These are phyloP conservation scores for Bruguiera sexangula DNA, from an alignment of 345 rosid genomes.

Conservation along the genomic window DNA sequence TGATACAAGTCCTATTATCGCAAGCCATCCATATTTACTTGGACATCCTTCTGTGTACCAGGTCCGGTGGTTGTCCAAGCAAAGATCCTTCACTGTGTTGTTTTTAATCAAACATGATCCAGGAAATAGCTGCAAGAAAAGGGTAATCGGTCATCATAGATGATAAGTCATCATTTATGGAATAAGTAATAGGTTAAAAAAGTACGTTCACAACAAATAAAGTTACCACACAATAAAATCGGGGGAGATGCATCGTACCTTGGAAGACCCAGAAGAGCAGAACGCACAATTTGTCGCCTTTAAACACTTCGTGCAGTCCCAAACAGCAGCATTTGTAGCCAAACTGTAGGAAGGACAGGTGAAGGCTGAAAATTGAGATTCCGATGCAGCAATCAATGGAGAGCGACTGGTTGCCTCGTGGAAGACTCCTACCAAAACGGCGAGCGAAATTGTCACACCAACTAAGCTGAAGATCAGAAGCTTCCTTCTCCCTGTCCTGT, in stretches of 20 bases:
- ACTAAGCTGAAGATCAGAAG: constrained; percentile 57
- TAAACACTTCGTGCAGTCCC: constrained; percentile 83
- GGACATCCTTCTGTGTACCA: constrained; percentile 94
- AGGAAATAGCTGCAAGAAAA: constrained; percentile 46
- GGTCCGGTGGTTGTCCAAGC: constrained; percentile 39
- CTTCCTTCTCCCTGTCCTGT: constrained; percentile 78
- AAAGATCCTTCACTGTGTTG: constrained; percentile 39
- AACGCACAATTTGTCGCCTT: constrained; percentile 71
- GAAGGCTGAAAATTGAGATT: constrained; percentile 33
- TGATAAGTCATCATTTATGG: too few relatives aligned
- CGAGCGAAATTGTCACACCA: constrained; percentile 62
- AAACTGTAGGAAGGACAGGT: constrained; percentile 57
- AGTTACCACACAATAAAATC: too few relatives aligned
- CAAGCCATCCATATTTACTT: constrained; percentile 72
- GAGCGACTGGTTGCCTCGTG: constrained; percentile 53
- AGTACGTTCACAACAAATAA: too few relatives aligned
- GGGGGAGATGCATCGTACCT: constrained; percentile 38
- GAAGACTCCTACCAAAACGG: constrained; percentile 59
- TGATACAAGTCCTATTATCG: constrained; percentile 61
- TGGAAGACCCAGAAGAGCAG: constrained; percentile 57
- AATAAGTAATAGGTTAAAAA: too few relatives aligned
- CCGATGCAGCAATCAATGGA: constrained; percentile 40
- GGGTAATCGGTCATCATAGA: too few relatives aligned
- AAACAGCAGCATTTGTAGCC: constrained; percentile 25
- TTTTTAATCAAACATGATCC: constrained; percentile 66